phyloP scores from a whole-genome alignment of 495 filamentous ascomycete genomes.

The Tetracladium setigerum region DNA sequence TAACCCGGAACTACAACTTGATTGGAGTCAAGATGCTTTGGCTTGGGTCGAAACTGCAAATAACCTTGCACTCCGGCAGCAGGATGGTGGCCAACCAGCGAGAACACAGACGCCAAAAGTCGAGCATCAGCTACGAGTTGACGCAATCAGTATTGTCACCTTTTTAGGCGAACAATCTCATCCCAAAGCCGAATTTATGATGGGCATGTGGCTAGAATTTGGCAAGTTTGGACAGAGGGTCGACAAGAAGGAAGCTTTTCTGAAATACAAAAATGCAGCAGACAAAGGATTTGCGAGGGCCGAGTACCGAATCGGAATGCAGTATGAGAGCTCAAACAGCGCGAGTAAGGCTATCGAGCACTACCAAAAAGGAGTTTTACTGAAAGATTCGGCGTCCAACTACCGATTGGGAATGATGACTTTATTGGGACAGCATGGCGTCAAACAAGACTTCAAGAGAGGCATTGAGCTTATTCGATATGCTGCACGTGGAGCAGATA shows the following conservation, averaged over 20 bases:
- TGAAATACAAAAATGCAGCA: conserved; percentile 75
- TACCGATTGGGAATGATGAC: conserved; percentile 98
- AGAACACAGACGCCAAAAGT: conserved; percentile 73
- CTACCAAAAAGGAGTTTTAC: conserved; percentile 70
- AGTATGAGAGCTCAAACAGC: conserved; percentile 90
- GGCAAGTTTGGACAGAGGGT: conserved; percentile 84
- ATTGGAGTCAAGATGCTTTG: conserved; percentile 90
- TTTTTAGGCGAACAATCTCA: conserved; percentile 89
- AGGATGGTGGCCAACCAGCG: conserved; percentile 35
- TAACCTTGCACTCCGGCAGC: conserved; percentile 33
- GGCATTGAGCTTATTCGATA: conserved; percentile 75
- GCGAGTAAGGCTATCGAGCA: conserved; percentile 82
- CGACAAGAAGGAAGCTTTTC: conserved; percentile 91
- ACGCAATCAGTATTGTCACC: conserved; percentile 84
- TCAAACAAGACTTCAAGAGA: conserved; percentile 67
- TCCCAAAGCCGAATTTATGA: conserved; percentile 90
- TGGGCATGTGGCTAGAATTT: conserved; percentile 96
- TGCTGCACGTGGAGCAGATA: conserved; percentile 84
- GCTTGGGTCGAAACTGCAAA: conserved; percentile 79
- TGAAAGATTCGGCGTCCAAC: conserved; percentile 83
- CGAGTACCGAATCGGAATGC: conserved; percentile 97
- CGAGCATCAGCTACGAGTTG: conserved; percentile 77
- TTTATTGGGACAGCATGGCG: conserved; percentile 85
- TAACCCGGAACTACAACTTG: conserved; percentile 92
- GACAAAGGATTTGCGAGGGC: conserved; percentile 88